Conservation (phyloP, 805 yeast genomes). For the Candida ovalis region DNA sequence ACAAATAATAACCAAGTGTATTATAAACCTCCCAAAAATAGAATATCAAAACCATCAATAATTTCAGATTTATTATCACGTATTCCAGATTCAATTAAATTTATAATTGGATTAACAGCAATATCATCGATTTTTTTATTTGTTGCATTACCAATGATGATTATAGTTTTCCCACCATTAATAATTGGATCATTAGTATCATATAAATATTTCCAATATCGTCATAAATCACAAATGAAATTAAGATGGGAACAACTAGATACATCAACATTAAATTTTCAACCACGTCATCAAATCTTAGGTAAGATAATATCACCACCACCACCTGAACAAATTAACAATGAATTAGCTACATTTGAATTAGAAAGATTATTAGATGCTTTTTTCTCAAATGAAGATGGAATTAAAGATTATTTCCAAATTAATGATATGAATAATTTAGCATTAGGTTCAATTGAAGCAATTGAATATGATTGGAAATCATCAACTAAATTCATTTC, state of each 20-base stretch:
- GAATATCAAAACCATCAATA: slow-evolving; percentile 14
- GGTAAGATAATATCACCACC: slow-evolving; percentile 15
- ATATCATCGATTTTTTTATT: slow-evolving; percentile 27
- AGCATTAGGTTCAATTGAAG: slow-evolving; percentile 30
- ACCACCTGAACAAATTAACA: slow-evolving; percentile 27
- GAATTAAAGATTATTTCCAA: slow-evolving; percentile 24
- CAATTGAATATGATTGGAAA: slow-evolving; percentile 25
- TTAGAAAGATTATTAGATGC: slow-evolving; percentile 29
- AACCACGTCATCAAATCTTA: slow-evolving; percentile 12
- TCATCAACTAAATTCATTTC: slow-evolving; percentile 14
- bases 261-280: slow-evolving; percentile 24
- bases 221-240: slow-evolving; percentile 12
- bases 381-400: slow-evolving; percentile 28
- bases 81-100: slow-evolving; percentile 30
- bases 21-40: slow-evolving; percentile 23
- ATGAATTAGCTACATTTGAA: slow-evolving; percentile 29
- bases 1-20: neutral
- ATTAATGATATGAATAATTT: slow-evolving; percentile 19
- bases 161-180: slow-evolving; percentile 31
- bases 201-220: slow-evolving; percentile 11
- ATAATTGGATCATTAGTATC: slow-evolving; percentile 24
- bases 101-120: slow-evolving; percentile 23
- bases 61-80: slow-evolving; percentile 16
- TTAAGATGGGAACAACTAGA: slow-evolving; percentile 22
- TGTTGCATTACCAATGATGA: slow-evolving; percentile 30